Percentiles rank a stretch among this genome's conserved stretches.
phyloP scores from a whole-genome alignment of 768 basidiomycete genomes.

The Trametes cinnabarina region DNA sequence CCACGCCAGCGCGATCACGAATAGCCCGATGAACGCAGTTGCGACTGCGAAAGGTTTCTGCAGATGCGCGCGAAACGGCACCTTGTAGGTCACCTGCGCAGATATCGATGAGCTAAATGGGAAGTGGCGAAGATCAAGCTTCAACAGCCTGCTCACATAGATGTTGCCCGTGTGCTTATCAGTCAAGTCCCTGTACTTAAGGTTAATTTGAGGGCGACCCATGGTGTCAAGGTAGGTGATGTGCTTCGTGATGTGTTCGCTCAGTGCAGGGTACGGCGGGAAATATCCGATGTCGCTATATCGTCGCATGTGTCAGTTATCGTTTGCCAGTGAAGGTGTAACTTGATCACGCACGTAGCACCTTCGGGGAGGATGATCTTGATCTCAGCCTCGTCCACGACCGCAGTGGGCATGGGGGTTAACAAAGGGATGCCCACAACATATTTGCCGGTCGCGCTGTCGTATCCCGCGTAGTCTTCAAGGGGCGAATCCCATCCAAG shows the following conservation, averaged over 20 bases:
- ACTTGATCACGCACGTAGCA: slow-evolving; percentile 65
- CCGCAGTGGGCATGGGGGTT: slow-evolving; percentile 75
- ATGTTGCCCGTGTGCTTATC: slow-evolving; percentile 77
- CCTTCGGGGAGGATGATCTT: slow-evolving; percentile 89
- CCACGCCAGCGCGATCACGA: slow-evolving; percentile 46
- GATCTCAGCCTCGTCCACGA: slow-evolving; percentile 77
- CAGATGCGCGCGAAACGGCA: slow-evolving; percentile 75
- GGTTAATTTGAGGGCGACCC: slow-evolving; percentile 77
- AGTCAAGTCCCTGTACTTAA: slow-evolving; percentile 73
- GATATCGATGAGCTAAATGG: neutral
- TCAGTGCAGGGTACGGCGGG: slow-evolving; percentile 74
- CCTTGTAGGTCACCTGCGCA: slow-evolving; percentile 80
- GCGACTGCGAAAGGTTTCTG: slow-evolving; percentile 84
- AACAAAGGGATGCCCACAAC: slow-evolving; percentile 82
- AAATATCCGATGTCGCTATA: slow-evolving; percentile 72
- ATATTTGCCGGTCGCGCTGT: slow-evolving; percentile 61
- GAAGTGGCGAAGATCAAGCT: neutral
- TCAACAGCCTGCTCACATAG: slow-evolving; percentile 55
- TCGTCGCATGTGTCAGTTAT: neutral
- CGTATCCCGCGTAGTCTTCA: slow-evolving; percentile 66
- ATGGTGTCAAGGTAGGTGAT: slow-evolving; percentile 89
- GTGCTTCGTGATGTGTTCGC: slow-evolving; percentile 61
- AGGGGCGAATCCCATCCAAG: slow-evolving; percentile 92
- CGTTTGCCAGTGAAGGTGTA: too few species aligned
- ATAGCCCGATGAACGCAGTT: slow-evolving; percentile 64